These are phyloP conservation scores for Limtongia smithiae DNA, from an alignment of 805 yeast genomes.

Conservation along the genomic window DNA sequence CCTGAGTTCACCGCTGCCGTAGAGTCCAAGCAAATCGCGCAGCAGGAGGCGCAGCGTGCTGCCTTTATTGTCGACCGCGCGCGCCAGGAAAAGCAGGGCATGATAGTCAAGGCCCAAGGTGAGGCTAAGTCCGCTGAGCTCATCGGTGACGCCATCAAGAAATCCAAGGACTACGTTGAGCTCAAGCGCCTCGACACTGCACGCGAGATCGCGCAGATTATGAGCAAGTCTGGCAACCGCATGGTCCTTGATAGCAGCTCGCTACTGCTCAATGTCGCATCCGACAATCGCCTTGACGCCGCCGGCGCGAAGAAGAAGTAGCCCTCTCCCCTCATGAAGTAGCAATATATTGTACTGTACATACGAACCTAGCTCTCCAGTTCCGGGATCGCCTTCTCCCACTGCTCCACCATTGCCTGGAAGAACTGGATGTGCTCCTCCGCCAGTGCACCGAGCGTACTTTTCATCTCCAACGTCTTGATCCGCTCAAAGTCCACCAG, in stretches of 20 bases:
- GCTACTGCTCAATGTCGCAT: slow-evolving; percentile 79
- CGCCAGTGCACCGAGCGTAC: slow-evolving; percentile 66
- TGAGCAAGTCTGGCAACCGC: slow-evolving; percentile 85
- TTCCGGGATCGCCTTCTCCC: slow-evolving; percentile 25
- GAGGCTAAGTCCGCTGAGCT: slow-evolving; percentile 97
- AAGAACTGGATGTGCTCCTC: slow-evolving; percentile 74
- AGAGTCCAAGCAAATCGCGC: slow-evolving; percentile 98
- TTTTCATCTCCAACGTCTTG: slow-evolving; percentile 72
- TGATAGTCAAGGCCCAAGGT: slow-evolving; percentile 94
- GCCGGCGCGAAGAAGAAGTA: slow-evolving; percentile 19
- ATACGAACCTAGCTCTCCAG: slow-evolving; percentile 10
- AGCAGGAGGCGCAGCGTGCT: slow-evolving; percentile 98
- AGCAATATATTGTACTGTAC: not conserved
- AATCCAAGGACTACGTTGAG: slow-evolving; percentile 92
- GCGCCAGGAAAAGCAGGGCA: slow-evolving; percentile 93
- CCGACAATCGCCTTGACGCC: slow-evolving; percentile 58
- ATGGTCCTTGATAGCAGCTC: slow-evolving; percentile 90
- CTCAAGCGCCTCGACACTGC: slow-evolving; percentile 96
- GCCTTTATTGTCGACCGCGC: slow-evolving; percentile 97
- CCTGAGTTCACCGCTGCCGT: slow-evolving; percentile 98
- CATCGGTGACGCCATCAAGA: slow-evolving; percentile 98
- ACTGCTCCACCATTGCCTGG: slow-evolving; percentile 39
- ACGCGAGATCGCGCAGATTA: slow-evolving; percentile 83
- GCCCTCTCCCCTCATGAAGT: not conserved
- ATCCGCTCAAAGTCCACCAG: slow-evolving; percentile 70